Evolutionary conservation across 331 rosid genomes (phyloP).

Genomic region (Telfairia occidentalis): DNA sequence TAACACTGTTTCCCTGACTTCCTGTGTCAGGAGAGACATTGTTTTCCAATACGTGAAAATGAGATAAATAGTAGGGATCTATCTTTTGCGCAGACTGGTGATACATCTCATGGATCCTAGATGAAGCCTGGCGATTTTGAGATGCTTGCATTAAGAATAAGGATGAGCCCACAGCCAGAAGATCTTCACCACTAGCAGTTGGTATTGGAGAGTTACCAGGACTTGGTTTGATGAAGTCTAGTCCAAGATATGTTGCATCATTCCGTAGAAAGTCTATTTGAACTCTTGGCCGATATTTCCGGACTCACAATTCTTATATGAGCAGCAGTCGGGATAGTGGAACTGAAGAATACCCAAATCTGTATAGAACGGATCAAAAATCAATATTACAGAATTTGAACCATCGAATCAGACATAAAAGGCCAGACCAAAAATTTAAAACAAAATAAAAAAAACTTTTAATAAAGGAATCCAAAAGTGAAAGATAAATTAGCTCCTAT

Average conservation of each 20-base stretch:
- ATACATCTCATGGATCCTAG: constrained; percentile 29
- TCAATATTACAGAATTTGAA: background rate
- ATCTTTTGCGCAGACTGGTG: constrained; percentile 39
- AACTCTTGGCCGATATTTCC: background rate
- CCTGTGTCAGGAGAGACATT: constrained; percentile 30
- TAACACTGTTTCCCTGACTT: constrained; percentile 49
- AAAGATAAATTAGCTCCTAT: background rate
- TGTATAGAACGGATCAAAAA: constrained; percentile 16
- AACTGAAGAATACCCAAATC: constrained; percentile 24
- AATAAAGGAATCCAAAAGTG: background rate
- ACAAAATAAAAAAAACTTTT: background rate
- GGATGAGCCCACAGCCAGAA: constrained; percentile 8
- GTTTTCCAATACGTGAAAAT: constrained; percentile 37
- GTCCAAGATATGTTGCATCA: background rate
- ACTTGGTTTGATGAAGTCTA: constrained; percentile 2
- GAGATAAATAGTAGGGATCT: constrained; percentile 25
- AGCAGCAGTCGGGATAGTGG: background rate
- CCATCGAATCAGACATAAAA: background rate
- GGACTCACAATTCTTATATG: background rate
- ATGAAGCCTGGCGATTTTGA: constrained; percentile 27
- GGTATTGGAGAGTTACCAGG: constrained; percentile 6
- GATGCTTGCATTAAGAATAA: constrained; percentile 45
- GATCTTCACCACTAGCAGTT: background rate
- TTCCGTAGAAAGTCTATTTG: background rate
- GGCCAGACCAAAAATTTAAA: background rate